A percentile compares a stretch with the other conserved stretches of the same genome.
These are phyloP conservation scores for Diplodia corticola DNA, from an alignment of 2,329 filamentous ascomycete species.

Conservation along the genomic window DNA sequence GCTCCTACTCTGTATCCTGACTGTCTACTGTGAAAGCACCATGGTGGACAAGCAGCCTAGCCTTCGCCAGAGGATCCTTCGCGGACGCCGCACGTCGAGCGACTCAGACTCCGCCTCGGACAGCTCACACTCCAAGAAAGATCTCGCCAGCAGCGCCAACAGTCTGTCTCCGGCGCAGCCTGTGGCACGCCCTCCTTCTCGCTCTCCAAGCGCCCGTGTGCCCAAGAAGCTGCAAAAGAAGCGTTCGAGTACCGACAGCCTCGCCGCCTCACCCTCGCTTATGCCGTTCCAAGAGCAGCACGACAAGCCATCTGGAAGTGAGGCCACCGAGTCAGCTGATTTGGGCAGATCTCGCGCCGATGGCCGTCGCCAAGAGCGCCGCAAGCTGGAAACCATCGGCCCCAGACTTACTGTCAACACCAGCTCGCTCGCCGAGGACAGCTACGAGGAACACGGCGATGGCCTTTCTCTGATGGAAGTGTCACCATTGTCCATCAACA, in stretches of 20 bases:
- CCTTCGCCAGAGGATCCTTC: not conserved
- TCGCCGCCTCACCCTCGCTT: not conserved
- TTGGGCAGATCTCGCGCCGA: not conserved
- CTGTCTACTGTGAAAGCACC: not conserved
- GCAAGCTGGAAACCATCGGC: not conserved
- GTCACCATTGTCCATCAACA: not conserved
- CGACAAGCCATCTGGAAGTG: not conserved
- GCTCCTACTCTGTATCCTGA: not conserved
- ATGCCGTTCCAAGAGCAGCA: not conserved
- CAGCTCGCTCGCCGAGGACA: not conserved
- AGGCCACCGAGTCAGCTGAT: not conserved
- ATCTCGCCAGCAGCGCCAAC: not conserved
- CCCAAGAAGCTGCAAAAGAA: slow-evolving; percentile 9
- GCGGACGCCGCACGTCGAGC: not conserved
- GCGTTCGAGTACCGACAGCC: not conserved
- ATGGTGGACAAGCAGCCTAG: slow-evolving; percentile 6
- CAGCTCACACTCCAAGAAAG: not conserved
- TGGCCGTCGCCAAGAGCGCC: not conserved
- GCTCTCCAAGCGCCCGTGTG: not conserved
- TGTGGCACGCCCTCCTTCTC: not conserved
- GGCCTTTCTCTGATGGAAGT: not conserved
- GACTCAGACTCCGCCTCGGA: not conserved
- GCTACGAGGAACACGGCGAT: not conserved
- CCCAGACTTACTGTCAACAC: not conserved
- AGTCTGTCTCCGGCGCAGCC: not conserved